These are phyloP conservation scores for Hansenula lynferdii DNA, from an alignment of 1,139 yeast genomes.

Conservation along the genomic window DNA sequence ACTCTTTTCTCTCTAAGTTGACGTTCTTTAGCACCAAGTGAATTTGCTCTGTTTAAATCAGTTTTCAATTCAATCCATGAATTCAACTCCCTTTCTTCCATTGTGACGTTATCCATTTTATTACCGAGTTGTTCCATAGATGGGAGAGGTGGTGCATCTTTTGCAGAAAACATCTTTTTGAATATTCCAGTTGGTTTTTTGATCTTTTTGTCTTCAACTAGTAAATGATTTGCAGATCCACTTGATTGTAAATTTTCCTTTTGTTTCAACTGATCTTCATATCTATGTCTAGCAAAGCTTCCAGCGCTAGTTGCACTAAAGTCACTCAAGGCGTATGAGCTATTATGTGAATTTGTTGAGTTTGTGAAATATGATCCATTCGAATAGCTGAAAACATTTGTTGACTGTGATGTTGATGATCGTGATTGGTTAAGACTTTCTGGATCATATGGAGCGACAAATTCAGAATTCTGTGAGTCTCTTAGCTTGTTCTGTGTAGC, in stretches of 20 bases:
- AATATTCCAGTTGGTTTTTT: slow-evolving; percentile 12
- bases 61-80: slow-evolving; percentile 47
- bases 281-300: slow-evolving; percentile 69
- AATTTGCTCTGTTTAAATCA: slow-evolving; percentile 72
- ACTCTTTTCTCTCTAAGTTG: slow-evolving; percentile 64
- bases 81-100: slow-evolving; percentile 18
- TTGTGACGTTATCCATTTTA: slow-evolving; percentile 6
- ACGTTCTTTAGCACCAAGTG: slow-evolving; percentile 66
- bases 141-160: slow-evolving; percentile 26
- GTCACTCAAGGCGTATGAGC: slow-evolving; percentile 45
- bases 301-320: slow-evolving; percentile 91
- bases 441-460: slow-evolving; percentile 25
- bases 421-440: slow-evolving; percentile 23
- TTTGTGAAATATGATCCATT: slow-evolving; percentile 23
- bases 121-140: slow-evolving; percentile 10
- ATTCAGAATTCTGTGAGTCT: slow-evolving; percentile 11
- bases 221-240: slow-evolving; percentile 20
- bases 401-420: slow-evolving; percentile 16
- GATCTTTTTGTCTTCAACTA: slow-evolving; percentile 18
- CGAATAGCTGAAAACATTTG: slow-evolving; percentile 23
- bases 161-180: slow-evolving; percentile 16
- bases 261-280: slow-evolving; percentile 36
- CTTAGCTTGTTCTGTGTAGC: slow-evolving; percentile 9
- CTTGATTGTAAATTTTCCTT: slow-evolving; percentile 17
- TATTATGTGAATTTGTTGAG: slow-evolving; percentile 24